Percentiles rank a stretch among this genome's conserved stretches.
These are phyloP conservation scores for Cryphonectria carpinicola DNA, from an alignment of 2,329 filamentous ascomycete species.

Conservation along the genomic window DNA sequence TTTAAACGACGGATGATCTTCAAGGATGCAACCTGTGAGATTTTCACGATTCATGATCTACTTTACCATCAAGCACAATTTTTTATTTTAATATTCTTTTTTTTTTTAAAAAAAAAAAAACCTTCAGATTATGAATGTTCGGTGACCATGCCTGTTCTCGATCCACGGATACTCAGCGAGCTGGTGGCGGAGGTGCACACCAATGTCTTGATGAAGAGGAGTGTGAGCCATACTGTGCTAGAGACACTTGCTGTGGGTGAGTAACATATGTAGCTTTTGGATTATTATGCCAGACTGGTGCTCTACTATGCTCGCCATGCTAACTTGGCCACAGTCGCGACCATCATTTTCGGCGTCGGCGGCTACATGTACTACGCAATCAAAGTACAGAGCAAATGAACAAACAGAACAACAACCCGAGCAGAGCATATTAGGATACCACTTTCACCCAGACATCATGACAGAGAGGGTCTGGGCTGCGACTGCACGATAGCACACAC, in stretches of 20 bases:
- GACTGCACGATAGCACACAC: neutral
- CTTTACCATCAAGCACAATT: neutral
- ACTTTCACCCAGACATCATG: neutral
- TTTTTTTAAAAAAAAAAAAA: too few species aligned
- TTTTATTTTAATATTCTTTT: neutral
- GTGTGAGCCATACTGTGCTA: conserved; percentile 18
- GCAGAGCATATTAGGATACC: neutral
- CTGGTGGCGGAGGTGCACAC: conserved; percentile 23
- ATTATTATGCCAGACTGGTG: too few species aligned
- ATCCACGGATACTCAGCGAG: conserved; percentile 22
- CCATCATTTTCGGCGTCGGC: conserved; percentile 26
- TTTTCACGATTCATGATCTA: neutral
- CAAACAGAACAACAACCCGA: neutral
- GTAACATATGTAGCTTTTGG: neutral
- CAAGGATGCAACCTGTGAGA: neutral
- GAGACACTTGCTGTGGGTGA: conserved; percentile 24
- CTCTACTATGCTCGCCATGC: neutral
- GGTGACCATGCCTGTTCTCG: conserved; percentile 24
- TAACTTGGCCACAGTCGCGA: conserved; percentile 14
- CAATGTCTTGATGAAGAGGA: conserved; percentile 21
- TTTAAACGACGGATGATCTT: neutral
- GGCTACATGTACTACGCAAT: conserved; percentile 29
- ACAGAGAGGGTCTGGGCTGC: neutral
- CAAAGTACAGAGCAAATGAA: conserved; percentile 25
- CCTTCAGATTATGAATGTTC: neutral